Percentiles rank a stretch among this genome's conserved stretches.
Conservation (phyloP, 106 monocot species). For the Dendrobium officinale region DNA sequence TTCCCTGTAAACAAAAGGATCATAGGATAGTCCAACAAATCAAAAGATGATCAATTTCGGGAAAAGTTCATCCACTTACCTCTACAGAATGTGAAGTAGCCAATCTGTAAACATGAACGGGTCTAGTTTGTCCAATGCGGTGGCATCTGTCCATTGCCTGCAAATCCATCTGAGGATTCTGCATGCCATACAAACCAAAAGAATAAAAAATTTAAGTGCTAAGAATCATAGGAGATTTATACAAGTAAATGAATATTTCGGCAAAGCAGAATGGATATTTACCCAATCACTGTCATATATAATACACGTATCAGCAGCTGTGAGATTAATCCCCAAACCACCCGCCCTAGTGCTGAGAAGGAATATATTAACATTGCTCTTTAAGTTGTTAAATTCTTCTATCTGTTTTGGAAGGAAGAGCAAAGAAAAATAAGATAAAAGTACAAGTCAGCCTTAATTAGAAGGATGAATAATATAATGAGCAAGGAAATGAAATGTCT, state of each 20-base stretch:
- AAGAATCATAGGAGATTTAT: neutral
- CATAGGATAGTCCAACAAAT: neutral
- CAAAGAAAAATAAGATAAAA: too few species aligned
- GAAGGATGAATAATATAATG: too few species aligned
- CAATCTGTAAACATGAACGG: slow-evolving; percentile 90
- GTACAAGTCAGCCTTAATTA: too few species aligned
- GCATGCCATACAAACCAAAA: slow-evolving; percentile 15
- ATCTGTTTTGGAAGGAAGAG: slow-evolving; percentile 38
- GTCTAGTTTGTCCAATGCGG: slow-evolving; percentile 85
- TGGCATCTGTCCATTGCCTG: slow-evolving; percentile 99
- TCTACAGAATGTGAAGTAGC: slow-evolving; percentile 90
- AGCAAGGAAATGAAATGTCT: too few species aligned
- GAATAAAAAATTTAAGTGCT: neutral
- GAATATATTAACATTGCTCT: slow-evolving; percentile 59
- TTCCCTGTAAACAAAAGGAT: slow-evolving; percentile 36
- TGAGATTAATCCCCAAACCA: slow-evolving; percentile 92
- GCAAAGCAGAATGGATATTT: neutral
- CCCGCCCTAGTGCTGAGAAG: slow-evolving; percentile 94
- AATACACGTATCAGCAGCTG: slow-evolving; percentile 97
- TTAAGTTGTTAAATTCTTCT: slow-evolving; percentile 67
- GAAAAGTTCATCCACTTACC: slow-evolving; percentile 20
- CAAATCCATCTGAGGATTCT: slow-evolving; percentile 99
- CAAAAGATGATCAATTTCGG: neutral
- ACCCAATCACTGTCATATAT: slow-evolving; percentile 99
- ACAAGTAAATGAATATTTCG: neutral